phyloP scores from a whole-genome alignment of 495 filamentous ascomycete genomes.

The Durotheca rogersii region DNA sequence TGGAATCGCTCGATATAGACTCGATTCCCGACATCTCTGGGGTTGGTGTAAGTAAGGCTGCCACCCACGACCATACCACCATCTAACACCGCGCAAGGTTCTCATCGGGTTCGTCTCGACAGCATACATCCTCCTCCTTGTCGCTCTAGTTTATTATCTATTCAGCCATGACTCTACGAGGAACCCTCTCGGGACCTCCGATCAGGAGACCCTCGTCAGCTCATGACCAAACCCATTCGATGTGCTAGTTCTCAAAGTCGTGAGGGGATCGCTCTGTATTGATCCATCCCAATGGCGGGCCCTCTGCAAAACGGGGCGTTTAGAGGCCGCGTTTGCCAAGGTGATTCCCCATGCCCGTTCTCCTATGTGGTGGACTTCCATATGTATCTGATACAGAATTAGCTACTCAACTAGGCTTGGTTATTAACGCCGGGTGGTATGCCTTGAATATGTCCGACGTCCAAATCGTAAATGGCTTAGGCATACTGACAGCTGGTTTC shows the following conservation, averaged over 20 bases:
- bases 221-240: not conserved
- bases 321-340: constrained; percentile 1
- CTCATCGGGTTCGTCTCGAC: constrained; percentile 4
- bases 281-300: constrained; percentile 3
- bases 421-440: not conserved
- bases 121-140: constrained; percentile 2
- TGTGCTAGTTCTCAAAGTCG: not conserved
- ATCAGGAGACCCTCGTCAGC: not conserved
- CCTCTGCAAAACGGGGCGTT: constrained; percentile 1
- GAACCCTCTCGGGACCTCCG: constrained; percentile 6
- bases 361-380: not conserved
- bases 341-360: not conserved
- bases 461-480: constrained; percentile 5
- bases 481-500: not conserved
- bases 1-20: not conserved
- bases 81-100: not conserved
- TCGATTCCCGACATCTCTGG: constrained; percentile 4
- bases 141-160: constrained; percentile 1
- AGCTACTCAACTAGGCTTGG: not conserved
- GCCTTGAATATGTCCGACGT: constrained; percentile 4
- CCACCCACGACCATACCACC: not conserved
- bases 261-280: not conserved
- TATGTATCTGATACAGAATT: not conserved
- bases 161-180: constrained; percentile 1
- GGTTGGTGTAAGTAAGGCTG: not conserved